Base-by-base conservation (phyloP, 257 asterid species). In the Nyctanthes arbortristis region DNA sequence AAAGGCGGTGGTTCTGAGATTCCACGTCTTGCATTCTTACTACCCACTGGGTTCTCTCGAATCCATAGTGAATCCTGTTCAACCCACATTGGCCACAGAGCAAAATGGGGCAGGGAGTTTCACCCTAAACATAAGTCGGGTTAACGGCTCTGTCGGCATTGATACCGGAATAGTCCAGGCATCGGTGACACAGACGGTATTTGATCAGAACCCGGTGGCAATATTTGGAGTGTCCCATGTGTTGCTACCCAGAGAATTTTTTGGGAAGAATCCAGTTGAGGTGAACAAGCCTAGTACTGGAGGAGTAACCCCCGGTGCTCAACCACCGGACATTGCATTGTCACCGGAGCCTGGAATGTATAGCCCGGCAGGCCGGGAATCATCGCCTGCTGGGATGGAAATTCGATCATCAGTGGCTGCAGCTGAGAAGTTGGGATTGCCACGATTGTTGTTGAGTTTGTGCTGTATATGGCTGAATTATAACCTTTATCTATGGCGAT, bases 121-220 rank as follows among this genome's bases (percentile, higher is more conserved):
- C 64, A 87, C 96, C 0, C 67, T 92, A 7, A 93, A 93, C 61
- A 85, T 93, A 2, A 84, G 96, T 4, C 76, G 91, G 49, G 80
- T 88, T 10, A 93, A 93, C 66, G 98, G 92, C 30, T 84, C 93
- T 0, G 85, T 93, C 16, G 84, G 84, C 18, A 93, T 93, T 52
- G 88, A 84, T 40, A 88, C 92, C 16, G 98, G 98, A 3, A 71
- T 90, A 36, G 87, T 87, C 5, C 78, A 47, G 75, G 98, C 97
- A 0, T 81, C 89, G 22, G 88, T 93, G 4, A 90, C 98, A 0
- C 97, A 87, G 27, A 93, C 97, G 39, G 95, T 90, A 52, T 85
- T 88, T 70, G 97, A 93, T 78, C 93, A 90, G 77, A 93, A 93
- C 5, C 98, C 98, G 8, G 93, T 93, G 16, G 90, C 97, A 0